Conservation (phyloP, 805 yeast species). For the Candida saitoana region DNA sequence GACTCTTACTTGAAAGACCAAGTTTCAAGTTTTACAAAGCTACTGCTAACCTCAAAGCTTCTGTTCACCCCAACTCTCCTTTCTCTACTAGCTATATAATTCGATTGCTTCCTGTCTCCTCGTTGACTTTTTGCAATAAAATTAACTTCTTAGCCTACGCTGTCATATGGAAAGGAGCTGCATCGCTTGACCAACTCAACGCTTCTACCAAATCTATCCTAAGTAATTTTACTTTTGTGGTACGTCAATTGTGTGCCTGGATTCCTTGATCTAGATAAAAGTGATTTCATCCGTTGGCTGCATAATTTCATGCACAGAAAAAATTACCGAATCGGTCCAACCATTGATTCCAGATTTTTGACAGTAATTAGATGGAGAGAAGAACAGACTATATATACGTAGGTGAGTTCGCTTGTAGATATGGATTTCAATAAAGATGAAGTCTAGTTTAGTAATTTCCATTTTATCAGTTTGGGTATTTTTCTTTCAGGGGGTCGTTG, state of each 20-base stretch:
- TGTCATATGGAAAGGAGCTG: neutral
- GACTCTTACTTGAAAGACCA: too few species aligned
- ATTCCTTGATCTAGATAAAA: neutral
- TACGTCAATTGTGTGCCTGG: neutral
- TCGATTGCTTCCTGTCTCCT: too few species aligned
- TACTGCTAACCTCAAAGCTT: too few species aligned
- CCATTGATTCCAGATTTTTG: neutral
- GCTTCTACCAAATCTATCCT: neutral
- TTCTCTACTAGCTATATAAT: too few species aligned
- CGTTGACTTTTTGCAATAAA: too few species aligned
- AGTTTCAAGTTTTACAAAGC: too few species aligned
- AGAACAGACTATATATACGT: neutral
- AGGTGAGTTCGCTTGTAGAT: neutral
- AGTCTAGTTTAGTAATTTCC: neutral
- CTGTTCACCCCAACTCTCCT: too few species aligned
- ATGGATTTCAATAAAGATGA: neutral
- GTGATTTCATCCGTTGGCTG: neutral
- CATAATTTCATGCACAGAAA: neutral
- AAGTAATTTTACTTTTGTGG: neutral
- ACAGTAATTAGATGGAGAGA: too few species aligned
- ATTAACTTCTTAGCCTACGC: too few species aligned
- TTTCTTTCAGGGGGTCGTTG: constrained; percentile 1
- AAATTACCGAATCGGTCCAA: constrained; percentile 4
- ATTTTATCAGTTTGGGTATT: neutral
- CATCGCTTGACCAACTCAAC: neutral